Evolutionary conservation across 495 filamentous ascomycete species (phyloP).

Genomic region (Aspergillus wentii): DNA sequence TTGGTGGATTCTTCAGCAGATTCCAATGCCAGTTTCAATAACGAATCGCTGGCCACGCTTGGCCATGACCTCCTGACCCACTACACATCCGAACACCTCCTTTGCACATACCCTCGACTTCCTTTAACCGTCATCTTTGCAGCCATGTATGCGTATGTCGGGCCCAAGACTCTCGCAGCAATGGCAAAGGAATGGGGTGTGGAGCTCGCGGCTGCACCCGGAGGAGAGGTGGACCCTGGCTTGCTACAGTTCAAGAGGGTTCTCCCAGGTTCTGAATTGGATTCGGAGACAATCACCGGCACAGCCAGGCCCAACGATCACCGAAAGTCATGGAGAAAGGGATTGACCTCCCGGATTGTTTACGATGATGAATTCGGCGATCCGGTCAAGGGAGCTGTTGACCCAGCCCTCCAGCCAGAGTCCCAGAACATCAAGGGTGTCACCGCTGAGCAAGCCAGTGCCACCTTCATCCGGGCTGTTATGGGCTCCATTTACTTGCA

Average conservation of each 20-base stretch:
- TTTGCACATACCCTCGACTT: conserved; percentile 83
- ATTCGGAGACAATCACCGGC: conserved; percentile 7
- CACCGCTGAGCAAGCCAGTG: conserved; percentile 45
- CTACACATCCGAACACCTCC: conserved; percentile 80
- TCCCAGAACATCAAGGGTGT: conserved; percentile 22
- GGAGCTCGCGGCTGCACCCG: conserved; percentile 74
- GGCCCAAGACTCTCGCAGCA: conserved; percentile 60
- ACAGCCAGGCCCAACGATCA: conserved; percentile 38
- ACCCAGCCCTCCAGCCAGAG: conserved; percentile 11
- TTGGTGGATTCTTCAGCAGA: conserved; percentile 85
- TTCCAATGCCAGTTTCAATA: conserved; percentile 68
- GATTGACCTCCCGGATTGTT: conserved; percentile 64
- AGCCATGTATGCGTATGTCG: conserved; percentile 77
- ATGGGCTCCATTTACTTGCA: conserved; percentile 83
- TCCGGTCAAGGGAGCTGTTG: conserved; percentile 22
- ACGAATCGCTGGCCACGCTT: conserved; percentile 72
- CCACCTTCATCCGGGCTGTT: conserved; percentile 72
- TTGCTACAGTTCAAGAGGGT: conserved; percentile 74
- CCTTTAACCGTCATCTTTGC: conserved; percentile 77
- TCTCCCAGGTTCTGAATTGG: conserved; percentile 50
- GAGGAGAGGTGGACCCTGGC: conserved; percentile 88
- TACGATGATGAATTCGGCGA: conserved; percentile 81
- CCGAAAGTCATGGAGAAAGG: conserved; percentile 59
- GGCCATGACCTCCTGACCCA: conserved; percentile 79
- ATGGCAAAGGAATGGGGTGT: conserved; percentile 86